Evolutionary conservation across 805 yeast genomes (phyloP).

Genomic region (Debaryomyces hansenii): DNA sequence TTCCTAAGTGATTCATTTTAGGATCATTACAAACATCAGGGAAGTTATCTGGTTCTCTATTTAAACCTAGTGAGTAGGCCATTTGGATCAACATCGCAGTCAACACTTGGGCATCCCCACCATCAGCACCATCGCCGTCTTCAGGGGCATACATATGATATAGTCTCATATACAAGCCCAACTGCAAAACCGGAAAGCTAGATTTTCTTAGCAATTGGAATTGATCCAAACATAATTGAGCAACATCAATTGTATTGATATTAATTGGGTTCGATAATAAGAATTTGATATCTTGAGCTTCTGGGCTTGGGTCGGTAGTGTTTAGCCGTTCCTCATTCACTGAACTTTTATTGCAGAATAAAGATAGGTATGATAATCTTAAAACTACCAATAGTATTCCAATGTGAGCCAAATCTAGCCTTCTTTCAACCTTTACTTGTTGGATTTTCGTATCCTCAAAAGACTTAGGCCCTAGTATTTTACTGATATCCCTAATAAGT

Average conservation of each 20-base stretch:
- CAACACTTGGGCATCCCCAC: slow-evolving; percentile 33
- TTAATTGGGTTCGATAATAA: slow-evolving; percentile 48
- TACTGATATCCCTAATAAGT: slow-evolving; percentile 28
- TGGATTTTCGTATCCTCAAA: slow-evolving; percentile 23
- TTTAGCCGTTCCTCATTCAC: slow-evolving; percentile 27
- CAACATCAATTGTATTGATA: slow-evolving; percentile 45
- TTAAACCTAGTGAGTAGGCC: slow-evolving; percentile 40
- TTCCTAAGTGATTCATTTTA: slow-evolving; percentile 44
- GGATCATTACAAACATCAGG: slow-evolving; percentile 18
- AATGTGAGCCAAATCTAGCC: slow-evolving; percentile 40
- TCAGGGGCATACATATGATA: slow-evolving; percentile 40
- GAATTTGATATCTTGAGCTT: slow-evolving; percentile 31
- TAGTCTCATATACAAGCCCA: slow-evolving; percentile 27
- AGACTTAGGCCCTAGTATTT: slow-evolving; percentile 34
- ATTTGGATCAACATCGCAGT: slow-evolving; percentile 32
- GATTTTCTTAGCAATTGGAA: slow-evolving; percentile 47
- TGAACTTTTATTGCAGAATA: slow-evolving; percentile 29
- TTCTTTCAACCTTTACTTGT: slow-evolving; percentile 30
- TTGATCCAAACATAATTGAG: slow-evolving; percentile 55
- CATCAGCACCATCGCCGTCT: slow-evolving; percentile 43
- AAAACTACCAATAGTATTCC: slow-evolving; percentile 42
- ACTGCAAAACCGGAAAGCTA: slow-evolving; percentile 29
- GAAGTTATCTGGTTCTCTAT: slow-evolving; percentile 40
- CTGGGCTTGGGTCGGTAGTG: slow-evolving; percentile 20
- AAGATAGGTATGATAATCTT: slow-evolving; percentile 42